Percentiles rank a stretch among this genome's conserved stretches.
Evolutionary conservation across 495 filamentous ascomycete species (phyloP).

Genomic region (Glutinoglossum americanum): DNA sequence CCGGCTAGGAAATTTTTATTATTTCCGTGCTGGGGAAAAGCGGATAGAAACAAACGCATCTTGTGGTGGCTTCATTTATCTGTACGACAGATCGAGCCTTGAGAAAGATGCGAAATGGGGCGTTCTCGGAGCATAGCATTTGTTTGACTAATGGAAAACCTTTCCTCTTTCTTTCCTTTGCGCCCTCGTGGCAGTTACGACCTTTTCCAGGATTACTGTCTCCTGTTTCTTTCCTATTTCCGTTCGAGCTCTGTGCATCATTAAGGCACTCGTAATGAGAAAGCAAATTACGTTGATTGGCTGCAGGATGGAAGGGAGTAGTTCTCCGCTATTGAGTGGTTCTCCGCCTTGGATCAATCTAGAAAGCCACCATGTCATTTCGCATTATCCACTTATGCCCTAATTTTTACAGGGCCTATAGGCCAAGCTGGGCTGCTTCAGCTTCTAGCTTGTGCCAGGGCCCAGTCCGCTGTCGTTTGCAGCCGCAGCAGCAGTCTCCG

Average conservation of each 20-base stretch:
- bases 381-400: background rate
- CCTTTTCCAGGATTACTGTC: background rate
- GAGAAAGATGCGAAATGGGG: background rate
- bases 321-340: background rate
- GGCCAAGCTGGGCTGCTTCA: background rate
- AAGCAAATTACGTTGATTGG: background rate
- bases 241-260: background rate
- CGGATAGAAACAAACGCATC: background rate
- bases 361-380: background rate
- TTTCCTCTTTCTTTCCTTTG: background rate
- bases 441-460: background rate
- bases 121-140: background rate
- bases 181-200: background rate
- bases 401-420: background rate
- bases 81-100: background rate
- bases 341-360: background rate
- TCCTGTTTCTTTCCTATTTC: background rate
- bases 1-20: background rate
- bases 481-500: background rate
- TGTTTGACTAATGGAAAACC: background rate
- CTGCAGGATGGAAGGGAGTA: background rate
- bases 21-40: background rate
- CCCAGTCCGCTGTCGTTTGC: background rate
- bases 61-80: background rate
- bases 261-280: background rate